Conservation (phyloP, 2,329 filamentous ascomycete species). For the Pseudopyricularia javanii region DNA sequence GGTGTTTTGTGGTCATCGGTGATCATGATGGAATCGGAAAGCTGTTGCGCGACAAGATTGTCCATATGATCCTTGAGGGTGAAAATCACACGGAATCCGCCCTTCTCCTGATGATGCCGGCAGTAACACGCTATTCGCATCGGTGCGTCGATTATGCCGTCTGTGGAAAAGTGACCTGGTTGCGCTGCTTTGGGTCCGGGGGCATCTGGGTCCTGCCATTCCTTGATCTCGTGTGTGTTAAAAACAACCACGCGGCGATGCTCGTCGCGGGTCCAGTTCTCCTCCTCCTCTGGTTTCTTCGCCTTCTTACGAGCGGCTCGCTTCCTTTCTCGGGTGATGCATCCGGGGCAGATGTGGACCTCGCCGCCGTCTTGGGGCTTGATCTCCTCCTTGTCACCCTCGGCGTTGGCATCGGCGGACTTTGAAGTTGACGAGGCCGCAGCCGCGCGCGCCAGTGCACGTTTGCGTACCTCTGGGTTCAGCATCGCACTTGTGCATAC, state of each 20-base stretch:
- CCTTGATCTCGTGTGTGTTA: slow-evolving; percentile 77
- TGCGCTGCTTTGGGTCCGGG: slow-evolving; percentile 27
- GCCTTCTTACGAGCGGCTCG: slow-evolving; percentile 84
- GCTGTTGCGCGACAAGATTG: slow-evolving; percentile 68
- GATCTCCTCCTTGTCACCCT: slow-evolving; percentile 47
- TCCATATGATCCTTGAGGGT: slow-evolving; percentile 76
- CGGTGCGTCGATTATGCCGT: slow-evolving; percentile 52
- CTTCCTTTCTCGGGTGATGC: slow-evolving; percentile 83
- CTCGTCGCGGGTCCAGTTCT: slow-evolving; percentile 73
- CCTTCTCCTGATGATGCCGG: slow-evolving; percentile 86
- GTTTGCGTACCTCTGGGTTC: slow-evolving; percentile 50
- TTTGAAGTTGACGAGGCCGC: slow-evolving; percentile 18
- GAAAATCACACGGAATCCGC: slow-evolving; percentile 87
- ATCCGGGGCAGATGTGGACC: slow-evolving; percentile 83
- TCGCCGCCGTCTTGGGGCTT: slow-evolving; percentile 83
- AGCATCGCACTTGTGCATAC: slow-evolving; percentile 91
- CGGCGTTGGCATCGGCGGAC: slow-evolving; percentile 22
- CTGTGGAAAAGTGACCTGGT: slow-evolving; percentile 12
- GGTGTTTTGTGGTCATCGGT: slow-evolving; percentile 91
- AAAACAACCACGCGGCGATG: slow-evolving; percentile 77
- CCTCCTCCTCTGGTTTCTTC: slow-evolving; percentile 86
- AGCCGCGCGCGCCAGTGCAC: slow-evolving; percentile 52
- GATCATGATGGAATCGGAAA: slow-evolving; percentile 86
- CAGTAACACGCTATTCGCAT: slow-evolving; percentile 98
- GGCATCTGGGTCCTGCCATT: slow-evolving; percentile 52